Evolutionary conservation across 1,284 basidiomycete species (phyloP).

Genomic region (Anthracocystis walkeri): DNA sequence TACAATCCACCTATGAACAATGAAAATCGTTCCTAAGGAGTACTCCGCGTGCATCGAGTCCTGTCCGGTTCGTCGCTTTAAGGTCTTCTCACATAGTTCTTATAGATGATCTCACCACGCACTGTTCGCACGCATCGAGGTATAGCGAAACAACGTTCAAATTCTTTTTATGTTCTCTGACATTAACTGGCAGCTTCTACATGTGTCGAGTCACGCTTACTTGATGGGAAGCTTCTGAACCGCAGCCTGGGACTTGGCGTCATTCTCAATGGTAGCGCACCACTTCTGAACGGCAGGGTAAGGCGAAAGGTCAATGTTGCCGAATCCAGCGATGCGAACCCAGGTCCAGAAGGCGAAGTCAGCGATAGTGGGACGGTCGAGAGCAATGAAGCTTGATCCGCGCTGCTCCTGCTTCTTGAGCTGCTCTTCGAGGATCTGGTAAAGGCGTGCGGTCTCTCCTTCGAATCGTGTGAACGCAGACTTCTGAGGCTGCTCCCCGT

Average conservation of each 20-base stretch:
- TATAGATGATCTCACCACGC: too few species aligned
- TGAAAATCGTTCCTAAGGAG: too few species aligned
- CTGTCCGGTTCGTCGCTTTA: too few species aligned
- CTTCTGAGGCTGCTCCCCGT: conserved; percentile 51
- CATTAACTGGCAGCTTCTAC: too few species aligned
- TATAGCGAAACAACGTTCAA: too few species aligned
- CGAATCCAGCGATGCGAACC: conserved; percentile 50
- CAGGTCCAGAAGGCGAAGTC: conserved; percentile 61
- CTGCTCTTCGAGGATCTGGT: conserved; percentile 58
- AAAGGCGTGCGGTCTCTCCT: conserved; percentile 58
- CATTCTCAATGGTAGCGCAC: conserved; percentile 47
- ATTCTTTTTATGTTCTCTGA: too few species aligned
- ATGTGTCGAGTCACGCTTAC: conserved; percentile 4
- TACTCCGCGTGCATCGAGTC: too few species aligned
- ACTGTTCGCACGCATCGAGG: too few species aligned
- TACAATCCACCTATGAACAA: too few species aligned
- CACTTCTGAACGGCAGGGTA: conserved; percentile 57
- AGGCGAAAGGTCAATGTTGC: conserved; percentile 55
- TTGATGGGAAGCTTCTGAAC: conserved; percentile 50
- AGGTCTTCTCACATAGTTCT: too few species aligned
- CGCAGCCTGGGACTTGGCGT: conserved; percentile 49
- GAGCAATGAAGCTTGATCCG: conserved; percentile 55
- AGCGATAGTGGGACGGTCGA: conserved; percentile 63
- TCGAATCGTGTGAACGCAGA: conserved; percentile 57
- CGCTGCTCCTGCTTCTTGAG: conserved; percentile 48